Evolutionary conservation across 306 rosid genomes (phyloP).

Genomic region (Prunus padus): DNA sequence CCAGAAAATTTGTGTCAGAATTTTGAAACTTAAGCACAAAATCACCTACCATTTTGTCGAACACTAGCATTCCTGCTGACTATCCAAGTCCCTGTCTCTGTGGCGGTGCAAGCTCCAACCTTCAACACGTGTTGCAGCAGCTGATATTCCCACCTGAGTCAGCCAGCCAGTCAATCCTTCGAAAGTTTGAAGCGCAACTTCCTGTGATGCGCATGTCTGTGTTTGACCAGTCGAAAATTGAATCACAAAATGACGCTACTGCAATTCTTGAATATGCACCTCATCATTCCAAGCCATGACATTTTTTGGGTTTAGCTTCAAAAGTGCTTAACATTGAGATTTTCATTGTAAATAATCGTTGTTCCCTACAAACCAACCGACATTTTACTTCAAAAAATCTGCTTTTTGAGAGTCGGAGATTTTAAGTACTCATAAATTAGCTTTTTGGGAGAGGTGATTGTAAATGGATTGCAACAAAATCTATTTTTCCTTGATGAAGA

Average conservation of each 20-base stretch:
- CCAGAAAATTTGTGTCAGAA: no score
- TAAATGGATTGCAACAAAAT: no score
- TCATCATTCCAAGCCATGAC: no score
- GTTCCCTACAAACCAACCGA: no score
- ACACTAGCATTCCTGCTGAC: not conserved
- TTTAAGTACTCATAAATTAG: not conserved
- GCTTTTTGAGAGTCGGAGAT: no score
- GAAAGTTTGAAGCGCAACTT: not conserved
- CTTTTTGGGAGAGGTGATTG: not conserved
- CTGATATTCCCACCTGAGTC: not conserved
- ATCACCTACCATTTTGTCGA: not conserved
- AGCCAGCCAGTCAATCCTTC: constrained; percentile 2
- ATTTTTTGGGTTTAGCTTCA: no score
- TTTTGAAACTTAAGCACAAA: not conserved
- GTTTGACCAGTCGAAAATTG: not conserved
- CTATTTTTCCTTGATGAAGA: no score
- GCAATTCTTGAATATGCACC: not conserved
- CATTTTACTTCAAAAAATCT: no score
- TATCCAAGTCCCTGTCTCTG: not conserved
- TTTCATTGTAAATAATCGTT: no score
- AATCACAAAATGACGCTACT: not conserved
- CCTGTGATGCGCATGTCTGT: not conserved
- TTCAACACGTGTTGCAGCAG: not conserved
- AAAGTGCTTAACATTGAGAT: no score
- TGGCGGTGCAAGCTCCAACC: not conserved